Evolutionary conservation across 306 rosid species (phyloP), one percentile per base, ranked within the genome.

Genomic region (Pterocarpus santalinus): DNA sequence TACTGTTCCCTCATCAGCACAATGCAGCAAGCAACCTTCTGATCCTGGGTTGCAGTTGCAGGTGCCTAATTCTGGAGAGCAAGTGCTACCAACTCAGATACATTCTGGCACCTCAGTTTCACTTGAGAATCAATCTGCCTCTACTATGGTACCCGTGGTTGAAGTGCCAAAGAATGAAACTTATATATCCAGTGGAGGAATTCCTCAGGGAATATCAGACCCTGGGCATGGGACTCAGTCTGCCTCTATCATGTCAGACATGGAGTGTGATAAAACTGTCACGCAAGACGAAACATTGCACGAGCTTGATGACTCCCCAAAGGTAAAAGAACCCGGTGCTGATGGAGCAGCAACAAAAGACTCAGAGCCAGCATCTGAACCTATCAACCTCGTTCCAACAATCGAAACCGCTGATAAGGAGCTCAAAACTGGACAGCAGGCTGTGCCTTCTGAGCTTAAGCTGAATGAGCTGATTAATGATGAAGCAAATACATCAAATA

Each of bases 11-110:
- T 62, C 87, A 74, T 44, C 83, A 39, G 86, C 69, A 30, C 87
- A 86, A 78, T 77, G 69, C 78, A 57, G 52, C 72, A 82, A 73
- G 80, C 88, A 77, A 60, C 57, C 87, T 75, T 56, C 38, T 67
- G 81, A 75, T 69, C 81, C 66, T 62, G 81, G 72, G 73, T 79
- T 67, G 15, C 75, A 86, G 12, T 65, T 10, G 52, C 86, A 44
- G 17, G 64, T 38, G 49, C 85, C 83, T 43, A 10, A 58, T 30
- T 60, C 75, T 55, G 22, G n/a, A 11, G 83, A 83, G 34, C 87
- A 63, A 28, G 33, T 77, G 51, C 65, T 39, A 7, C 75, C 84
- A 14, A 61, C 81, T 38, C 63, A 62, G 76, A 57, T 68, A 8
- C 75, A 44, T 57, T 53, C 72, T 55, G 71, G 61, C 63, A 71